Evolutionary conservation across 108 stramenopile genomes (phyloP), one percentile per base, ranked within the genome.

Genomic region (Ochromonas danica): DNA sequence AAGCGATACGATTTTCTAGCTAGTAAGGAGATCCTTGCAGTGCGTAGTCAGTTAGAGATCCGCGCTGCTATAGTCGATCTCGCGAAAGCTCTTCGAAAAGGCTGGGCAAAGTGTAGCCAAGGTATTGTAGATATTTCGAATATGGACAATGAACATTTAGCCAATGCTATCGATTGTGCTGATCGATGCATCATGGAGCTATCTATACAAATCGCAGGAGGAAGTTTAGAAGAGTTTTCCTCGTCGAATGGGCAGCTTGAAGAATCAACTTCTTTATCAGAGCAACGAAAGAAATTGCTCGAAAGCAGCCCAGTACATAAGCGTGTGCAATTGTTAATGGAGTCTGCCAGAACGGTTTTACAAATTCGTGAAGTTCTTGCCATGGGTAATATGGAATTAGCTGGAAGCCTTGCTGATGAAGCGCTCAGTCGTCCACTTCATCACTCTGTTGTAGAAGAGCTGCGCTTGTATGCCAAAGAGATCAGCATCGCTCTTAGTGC

Each of bases 101-200:
- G 72, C 40, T 75, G 72, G 72, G 72, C 72, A 6, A 75, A 60
- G 31, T 75, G 72, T 36, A 75, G 40, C 40, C 43, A 75, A 6
- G 72, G 72, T 3, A 27, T 75, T 41, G 72, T 75, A 10, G 72
- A 75, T 36, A 75, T 41, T 6, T 45, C 43, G 3, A 10, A 17
- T 22, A 57, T 75, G 36, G 40, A 36, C 14, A 60, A 30, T 22
- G 72, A 75, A 28, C 27, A 27, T 41, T 41, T 75, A 6, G 17
- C 25, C 3, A 6, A 75, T 36, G 40, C 40, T 41, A 75, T 75
- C 43, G 43, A 45, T 6, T 22, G 40, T 33, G 72, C 40, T 3
- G 72, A 75, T 14, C 36, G 72, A 6, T 35, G 40, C 40, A 75
- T 75, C 22, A 38, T 35, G 3, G 72, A 75, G 6, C 6, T 51